These are phyloP conservation scores for Chaetoceros muelleri DNA, from an alignment of 108 stramenopile species.

Conservation along the genomic window DNA sequence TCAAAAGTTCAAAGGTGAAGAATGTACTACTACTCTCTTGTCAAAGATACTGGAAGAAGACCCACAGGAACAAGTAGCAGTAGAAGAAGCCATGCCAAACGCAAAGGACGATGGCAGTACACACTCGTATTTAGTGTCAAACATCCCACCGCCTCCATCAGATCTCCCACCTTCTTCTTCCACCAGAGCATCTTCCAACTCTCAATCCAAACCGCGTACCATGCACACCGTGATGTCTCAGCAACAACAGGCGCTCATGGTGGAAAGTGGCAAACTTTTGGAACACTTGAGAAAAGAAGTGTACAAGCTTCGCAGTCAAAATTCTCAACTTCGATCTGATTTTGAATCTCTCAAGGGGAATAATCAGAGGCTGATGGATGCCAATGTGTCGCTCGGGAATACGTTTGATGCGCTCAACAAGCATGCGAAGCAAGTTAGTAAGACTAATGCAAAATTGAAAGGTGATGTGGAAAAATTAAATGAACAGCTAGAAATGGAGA, in stretches of 20 bases:
- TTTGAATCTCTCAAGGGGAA: slow-evolving; percentile 56
- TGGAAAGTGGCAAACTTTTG: slow-evolving; percentile 62
- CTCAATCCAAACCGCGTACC: not conserved
- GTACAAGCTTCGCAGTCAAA: slow-evolving; percentile 38
- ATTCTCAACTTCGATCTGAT: slow-evolving; percentile 40
- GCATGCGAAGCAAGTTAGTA: slow-evolving; percentile 50
- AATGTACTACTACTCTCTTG: too few relatives aligned
- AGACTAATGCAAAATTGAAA: slow-evolving; percentile 30
- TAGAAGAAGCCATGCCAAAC: too few relatives aligned
- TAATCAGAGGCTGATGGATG: slow-evolving; percentile 59
- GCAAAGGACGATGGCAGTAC: too few relatives aligned
- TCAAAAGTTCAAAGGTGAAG: too few relatives aligned
- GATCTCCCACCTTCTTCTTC: not conserved
- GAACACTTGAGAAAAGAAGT: slow-evolving; percentile 61
- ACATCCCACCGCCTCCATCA: not conserved
- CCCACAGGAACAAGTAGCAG: too few relatives aligned
- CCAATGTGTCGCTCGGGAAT: slow-evolving; percentile 52
- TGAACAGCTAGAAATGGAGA: not conserved
- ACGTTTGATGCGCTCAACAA: slow-evolving; percentile 57
- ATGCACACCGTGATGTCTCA: slow-evolving; percentile 5
- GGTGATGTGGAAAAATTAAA: slow-evolving; percentile 26
- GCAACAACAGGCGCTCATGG: slow-evolving; percentile 55
- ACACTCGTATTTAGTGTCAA: too few relatives aligned
- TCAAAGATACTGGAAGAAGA: too few relatives aligned
- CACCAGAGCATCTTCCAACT: not conserved